phyloP scores from a whole-genome alignment of 169 alveolate species.

The Ichthyophthirius multifiliis region DNA sequence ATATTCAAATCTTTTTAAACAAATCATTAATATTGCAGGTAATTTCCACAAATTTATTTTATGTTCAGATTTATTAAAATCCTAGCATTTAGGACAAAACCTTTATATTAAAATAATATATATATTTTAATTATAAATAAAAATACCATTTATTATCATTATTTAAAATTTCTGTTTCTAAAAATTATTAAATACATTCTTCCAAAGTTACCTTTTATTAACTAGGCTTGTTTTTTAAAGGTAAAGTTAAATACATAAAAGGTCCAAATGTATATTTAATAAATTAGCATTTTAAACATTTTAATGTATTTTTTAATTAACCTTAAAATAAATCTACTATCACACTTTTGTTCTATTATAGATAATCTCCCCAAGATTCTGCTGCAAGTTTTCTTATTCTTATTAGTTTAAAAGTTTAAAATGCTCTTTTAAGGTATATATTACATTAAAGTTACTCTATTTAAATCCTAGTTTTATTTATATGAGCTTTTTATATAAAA shows the following conservation, averaged over 20 bases:
- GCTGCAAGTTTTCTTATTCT: conserved; percentile 40
- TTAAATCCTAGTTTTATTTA: conserved; percentile 2
- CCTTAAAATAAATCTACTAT: conserved; percentile 44
- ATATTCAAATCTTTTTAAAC: conserved; percentile 65
- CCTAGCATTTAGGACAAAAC: conserved; percentile 77
- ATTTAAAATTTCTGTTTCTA: background rate
- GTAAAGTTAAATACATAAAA: conserved; percentile 41
- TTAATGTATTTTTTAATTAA: conserved; percentile 2
- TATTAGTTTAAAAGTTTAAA: background rate
- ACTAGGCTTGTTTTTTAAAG: background rate
- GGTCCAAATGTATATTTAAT: conserved; percentile 35
- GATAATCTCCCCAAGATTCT: conserved; percentile 39
- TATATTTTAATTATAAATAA: conserved; percentile 1
- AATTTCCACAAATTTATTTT: conserved; percentile 67
- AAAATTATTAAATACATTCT: conserved; percentile 2
- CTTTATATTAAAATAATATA: conserved; percentile 55
- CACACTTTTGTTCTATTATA: conserved; percentile 16
- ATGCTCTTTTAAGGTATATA: conserved; percentile 8
- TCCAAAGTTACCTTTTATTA: background rate
- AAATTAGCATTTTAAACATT: conserved; percentile 20
- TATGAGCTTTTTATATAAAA: background rate
- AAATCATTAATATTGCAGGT: conserved; percentile 70
- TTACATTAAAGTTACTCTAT: conserved; percentile 14
- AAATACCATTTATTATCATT: conserved; percentile 3
- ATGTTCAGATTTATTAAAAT: conserved; percentile 62